phyloP scores from a whole-genome alignment of 371 early-diverging fungal genomes.

The Neoconidiobolus thromboides region DNA sequence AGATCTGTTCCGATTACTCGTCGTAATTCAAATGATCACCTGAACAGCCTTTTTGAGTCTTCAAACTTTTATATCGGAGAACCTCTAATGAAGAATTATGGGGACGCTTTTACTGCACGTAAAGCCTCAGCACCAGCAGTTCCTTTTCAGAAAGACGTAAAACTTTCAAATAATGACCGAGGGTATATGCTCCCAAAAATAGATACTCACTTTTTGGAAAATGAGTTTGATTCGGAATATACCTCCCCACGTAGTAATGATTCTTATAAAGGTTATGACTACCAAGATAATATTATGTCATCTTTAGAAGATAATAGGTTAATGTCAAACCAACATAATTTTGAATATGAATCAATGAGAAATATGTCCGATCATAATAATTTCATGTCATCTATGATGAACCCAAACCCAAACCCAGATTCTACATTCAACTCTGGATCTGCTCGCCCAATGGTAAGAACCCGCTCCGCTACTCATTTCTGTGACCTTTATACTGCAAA shows the following conservation, averaged over 20 bases:
- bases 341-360: background rate
- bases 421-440: background rate
- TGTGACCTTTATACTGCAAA: background rate
- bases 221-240: background rate
- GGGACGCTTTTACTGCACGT: background rate
- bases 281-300: background rate
- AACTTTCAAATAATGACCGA: no score
- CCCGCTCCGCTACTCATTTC: background rate
- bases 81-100: background rate
- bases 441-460: background rate
- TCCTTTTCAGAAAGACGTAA: background rate
- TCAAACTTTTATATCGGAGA: background rate
- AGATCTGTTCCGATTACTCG: background rate
- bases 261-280: background rate
- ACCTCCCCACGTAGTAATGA: background rate
- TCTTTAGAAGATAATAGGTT: no score
- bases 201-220: slow-evolving; percentile 1
- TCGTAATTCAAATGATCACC: background rate
- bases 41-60: no score
- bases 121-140: background rate
- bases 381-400: background rate
- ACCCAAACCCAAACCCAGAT: background rate
- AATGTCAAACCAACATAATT: no score
- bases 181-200: background rate
- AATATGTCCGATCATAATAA: background rate